Evolutionary conservation across 441 rosid species (phyloP).

Genomic region (Erodium texanum): DNA sequence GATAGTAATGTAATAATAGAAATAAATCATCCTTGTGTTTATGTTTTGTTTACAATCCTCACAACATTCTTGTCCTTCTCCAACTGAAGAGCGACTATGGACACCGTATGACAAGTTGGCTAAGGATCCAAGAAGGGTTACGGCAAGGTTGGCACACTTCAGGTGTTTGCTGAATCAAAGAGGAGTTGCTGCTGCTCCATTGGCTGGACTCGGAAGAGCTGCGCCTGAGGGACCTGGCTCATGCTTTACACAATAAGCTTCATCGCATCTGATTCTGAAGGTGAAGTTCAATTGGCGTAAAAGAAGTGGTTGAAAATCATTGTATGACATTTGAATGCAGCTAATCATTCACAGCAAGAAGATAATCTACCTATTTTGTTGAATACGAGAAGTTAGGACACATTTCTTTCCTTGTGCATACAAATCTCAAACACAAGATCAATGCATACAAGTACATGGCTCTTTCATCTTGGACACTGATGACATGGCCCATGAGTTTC

Average conservation of each 20-base stretch:
- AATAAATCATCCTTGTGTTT: not conserved
- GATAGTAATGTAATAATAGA: not conserved
- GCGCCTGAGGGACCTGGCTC: conserved; percentile 56
- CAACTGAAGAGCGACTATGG: conserved; percentile 56
- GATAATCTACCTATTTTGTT: too few relatives aligned
- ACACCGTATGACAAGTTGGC: conserved; percentile 46
- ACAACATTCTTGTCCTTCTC: not conserved
- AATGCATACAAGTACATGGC: too few relatives aligned
- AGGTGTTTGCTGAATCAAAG: conserved; percentile 64
- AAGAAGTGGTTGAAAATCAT: too few relatives aligned
- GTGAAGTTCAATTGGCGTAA: not conserved
- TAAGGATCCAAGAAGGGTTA: conserved; percentile 29
- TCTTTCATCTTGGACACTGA: too few relatives aligned
- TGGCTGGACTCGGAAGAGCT: conserved; percentile 37
- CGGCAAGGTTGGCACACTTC: conserved; percentile 44
- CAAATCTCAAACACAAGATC: too few relatives aligned
- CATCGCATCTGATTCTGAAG: not conserved
- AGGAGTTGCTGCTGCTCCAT: conserved; percentile 66
- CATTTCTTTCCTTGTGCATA: too few relatives aligned
- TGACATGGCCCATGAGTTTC: too few relatives aligned
- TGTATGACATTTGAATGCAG: too few relatives aligned
- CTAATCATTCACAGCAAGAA: too few relatives aligned
- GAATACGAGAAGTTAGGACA: too few relatives aligned
- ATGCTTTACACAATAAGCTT: conserved; percentile 35
- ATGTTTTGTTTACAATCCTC: not conserved